phyloP scores from a whole-genome alignment of 805 yeast species.

The Candida nemodendra region DNA sequence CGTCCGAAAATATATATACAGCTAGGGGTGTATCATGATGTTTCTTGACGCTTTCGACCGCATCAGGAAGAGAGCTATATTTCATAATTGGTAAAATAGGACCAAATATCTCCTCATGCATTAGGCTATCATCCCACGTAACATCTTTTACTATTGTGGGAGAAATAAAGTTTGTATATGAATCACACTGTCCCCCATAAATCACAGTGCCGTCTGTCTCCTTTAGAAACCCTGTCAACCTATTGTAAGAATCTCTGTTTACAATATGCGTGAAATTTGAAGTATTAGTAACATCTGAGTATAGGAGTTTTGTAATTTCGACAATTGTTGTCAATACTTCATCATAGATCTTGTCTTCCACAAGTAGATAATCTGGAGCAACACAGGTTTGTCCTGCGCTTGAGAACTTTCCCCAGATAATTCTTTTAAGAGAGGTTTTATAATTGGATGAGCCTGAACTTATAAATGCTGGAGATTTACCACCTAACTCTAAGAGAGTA shows the following conservation, averaged over 20 bases:
- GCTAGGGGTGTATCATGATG: slow-evolving; percentile 83
- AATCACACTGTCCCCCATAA: slow-evolving; percentile 41
- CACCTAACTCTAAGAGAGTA: slow-evolving; percentile 80
- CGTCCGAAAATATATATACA: slow-evolving; percentile 60
- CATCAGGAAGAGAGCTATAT: slow-evolving; percentile 45
- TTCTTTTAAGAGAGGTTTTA: slow-evolving; percentile 42
- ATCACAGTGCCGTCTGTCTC: slow-evolving; percentile 53
- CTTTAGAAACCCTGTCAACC: slow-evolving; percentile 43
- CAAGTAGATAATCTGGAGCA: slow-evolving; percentile 79
- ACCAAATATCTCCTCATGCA: slow-evolving; percentile 80
- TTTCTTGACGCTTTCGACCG: slow-evolving; percentile 43
- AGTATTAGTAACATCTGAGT: slow-evolving; percentile 36
- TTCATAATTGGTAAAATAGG: slow-evolving; percentile 77
- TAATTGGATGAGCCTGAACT: slow-evolving; percentile 49
- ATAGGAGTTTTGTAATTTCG: slow-evolving; percentile 45
- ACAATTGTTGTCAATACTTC: slow-evolving; percentile 46
- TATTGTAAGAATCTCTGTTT: slow-evolving; percentile 50
- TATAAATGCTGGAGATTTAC: slow-evolving; percentile 83
- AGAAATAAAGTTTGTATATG: slow-evolving; percentile 48
- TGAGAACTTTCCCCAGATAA: slow-evolving; percentile 73
- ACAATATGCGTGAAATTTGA: slow-evolving; percentile 60
- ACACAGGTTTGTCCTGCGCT: slow-evolving; percentile 93
- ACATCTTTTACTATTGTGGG: slow-evolving; percentile 76
- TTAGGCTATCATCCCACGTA: slow-evolving; percentile 61
- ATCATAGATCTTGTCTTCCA: slow-evolving; percentile 57